Evolutionary conservation across 169 alveolate species (phyloP), one percentile per base, ranked within the genome.

Genomic region (Plasmodium coatneyi): DNA sequence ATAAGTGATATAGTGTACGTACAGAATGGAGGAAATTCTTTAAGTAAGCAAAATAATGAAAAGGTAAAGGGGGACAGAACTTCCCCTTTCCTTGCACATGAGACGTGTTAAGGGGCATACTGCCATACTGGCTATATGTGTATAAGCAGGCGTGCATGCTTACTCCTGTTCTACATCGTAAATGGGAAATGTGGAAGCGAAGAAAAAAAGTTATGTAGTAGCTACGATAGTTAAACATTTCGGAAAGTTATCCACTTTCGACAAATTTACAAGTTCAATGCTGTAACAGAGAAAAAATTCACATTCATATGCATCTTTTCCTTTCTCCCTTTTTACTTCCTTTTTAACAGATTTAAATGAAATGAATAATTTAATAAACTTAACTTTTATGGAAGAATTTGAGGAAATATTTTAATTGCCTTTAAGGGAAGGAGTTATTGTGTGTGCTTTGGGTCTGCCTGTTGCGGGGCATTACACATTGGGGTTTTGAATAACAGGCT

Each of bases 381-480:
- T 86, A 74, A 86, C 93, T 10, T 86, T 86, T 70, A 30, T 86
- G n/a, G 86, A 86, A 86, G 93, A 86, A 86, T 56, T 86, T 16
- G 93, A 25, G 30, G 93, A 78, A 86, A 60, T 86, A 4, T 86
- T 86, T 86, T 86, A 74, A 86, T 86, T 7, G 5, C 72, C 41
- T 12, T 66, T 14, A 81, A 81, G 16, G 22, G 54, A 78, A 28
- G 49, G 49, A 7, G 56, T 76, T 76, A 16, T 76, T 66, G 76
- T 66, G 76, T 28, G 22, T 32, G n/a, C 32, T 41, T 22, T 66
- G 30, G 36, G 4, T 12, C 76, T 25, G n/a, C 7, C 0, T 10
- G 16, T 7, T 66, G 19, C 76, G 36, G 34, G 36, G 30, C 41
- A 66, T 1, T 66, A 66, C 76, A 66, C 76, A 80, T 12, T 80